These are phyloP conservation scores for Zanthoxylum bungeanum DNA, from an alignment of 345 rosid genomes.

Conservation along the genomic window DNA sequence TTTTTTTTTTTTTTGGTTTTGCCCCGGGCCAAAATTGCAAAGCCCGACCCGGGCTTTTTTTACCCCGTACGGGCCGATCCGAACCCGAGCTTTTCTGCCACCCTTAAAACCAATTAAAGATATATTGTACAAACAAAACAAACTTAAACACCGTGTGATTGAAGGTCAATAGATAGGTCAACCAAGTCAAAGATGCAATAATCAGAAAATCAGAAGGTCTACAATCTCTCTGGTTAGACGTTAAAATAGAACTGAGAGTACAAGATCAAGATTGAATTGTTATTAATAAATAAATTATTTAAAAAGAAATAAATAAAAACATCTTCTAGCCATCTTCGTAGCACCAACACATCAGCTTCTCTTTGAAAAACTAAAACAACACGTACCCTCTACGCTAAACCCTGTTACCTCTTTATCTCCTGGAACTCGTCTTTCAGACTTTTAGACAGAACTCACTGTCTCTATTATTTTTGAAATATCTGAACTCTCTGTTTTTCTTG, in stretches of 20 bases:
- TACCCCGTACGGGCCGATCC: neutral
- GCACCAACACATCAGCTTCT: conserved; percentile 30
- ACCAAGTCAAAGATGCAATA: neutral
- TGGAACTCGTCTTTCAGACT: too few relatives aligned
- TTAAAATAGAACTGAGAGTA: neutral
- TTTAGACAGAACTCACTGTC: neutral
- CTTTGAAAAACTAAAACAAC: neutral
- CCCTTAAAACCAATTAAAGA: neutral
- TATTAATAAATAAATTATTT: neutral
- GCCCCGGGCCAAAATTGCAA: too few relatives aligned
- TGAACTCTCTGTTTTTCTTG: neutral
- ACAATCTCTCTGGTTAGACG: too few relatives aligned
- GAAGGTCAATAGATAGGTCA: neutral
- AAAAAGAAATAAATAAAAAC: neutral
- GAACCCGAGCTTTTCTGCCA: neutral
- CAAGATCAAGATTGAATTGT: neutral
- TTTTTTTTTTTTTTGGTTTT: too few relatives aligned
- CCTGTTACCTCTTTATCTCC: too few relatives aligned
- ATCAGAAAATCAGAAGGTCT: neutral
- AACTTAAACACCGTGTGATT: neutral
- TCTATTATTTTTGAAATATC: neutral
- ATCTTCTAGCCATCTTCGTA: conserved; percentile 26
- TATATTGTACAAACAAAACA: neutral
- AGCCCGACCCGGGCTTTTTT: neutral
- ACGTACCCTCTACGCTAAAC: too few relatives aligned